Conservation (phyloP, 495 filamentous ascomycete genomes). For the Aspergillus haitiensis region DNA sequence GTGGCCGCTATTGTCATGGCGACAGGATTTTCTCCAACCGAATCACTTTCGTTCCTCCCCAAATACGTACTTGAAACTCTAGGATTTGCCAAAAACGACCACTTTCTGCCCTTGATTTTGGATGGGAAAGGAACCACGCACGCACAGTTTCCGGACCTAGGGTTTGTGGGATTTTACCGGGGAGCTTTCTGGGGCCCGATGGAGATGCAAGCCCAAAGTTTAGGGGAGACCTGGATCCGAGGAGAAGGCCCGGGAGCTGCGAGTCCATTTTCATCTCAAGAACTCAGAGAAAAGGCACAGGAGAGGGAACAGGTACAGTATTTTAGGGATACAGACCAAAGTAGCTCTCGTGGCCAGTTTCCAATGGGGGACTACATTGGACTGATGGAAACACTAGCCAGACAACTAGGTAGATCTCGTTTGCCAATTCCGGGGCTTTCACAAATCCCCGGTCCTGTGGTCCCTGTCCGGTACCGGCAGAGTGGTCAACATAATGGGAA, state of each 20-base stretch:
- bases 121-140: conserved; percentile 65
- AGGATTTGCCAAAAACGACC: conserved; percentile 52
- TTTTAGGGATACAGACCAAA: conserved; percentile 32
- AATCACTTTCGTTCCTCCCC: conserved; percentile 62
- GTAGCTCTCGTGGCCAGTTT: conserved; percentile 59
- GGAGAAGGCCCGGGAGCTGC: background rate
- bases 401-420: conserved; percentile 45
- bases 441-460: conserved; percentile 30
- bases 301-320: conserved; percentile 30
- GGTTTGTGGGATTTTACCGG: conserved; percentile 84
- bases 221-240: conserved; percentile 48
- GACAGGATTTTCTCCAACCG: conserved; percentile 69
- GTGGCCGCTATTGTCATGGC: conserved; percentile 70
- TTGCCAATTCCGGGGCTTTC: conserved; percentile 10
- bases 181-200: conserved; percentile 85
- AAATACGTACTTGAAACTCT: conserved; percentile 53
- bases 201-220: conserved; percentile 78
- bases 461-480: conserved; percentile 38
- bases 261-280: background rate
- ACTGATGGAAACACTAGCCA: conserved; percentile 69
- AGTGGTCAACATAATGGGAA: background rate
- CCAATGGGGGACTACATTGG: conserved; percentile 82
- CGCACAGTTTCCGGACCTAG: conserved; percentile 59
- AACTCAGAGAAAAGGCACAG: conserved; percentile 21
- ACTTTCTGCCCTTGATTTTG: conserved; percentile 66